Base-by-base conservation (phyloP, 139 green algal genomes). In the Picochlorum sp. region DNA sequence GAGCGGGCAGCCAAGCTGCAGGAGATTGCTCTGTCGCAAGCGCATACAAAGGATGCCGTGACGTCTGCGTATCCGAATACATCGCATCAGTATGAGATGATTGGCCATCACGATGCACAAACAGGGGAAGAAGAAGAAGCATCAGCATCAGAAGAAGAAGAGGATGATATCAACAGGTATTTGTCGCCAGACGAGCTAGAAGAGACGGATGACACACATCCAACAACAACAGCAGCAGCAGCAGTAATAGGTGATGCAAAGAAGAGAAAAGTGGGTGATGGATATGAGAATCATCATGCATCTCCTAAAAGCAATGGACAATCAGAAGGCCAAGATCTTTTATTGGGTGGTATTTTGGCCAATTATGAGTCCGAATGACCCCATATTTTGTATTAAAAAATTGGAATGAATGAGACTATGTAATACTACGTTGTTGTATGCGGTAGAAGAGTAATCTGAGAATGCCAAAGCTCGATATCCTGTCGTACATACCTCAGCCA, bases 51-150 rank as follows among this genome's bases (percentile, higher is more conserved):
- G 4, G 65, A 64, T 24, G 51, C 23, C 0, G 59, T 68, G 16
- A 57, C 71, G 3, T 64, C 71, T 3, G 11, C 49, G 2, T 77
- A 77, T 63, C 71, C 71, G 11, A 50, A 73, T 44, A 77, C 65
- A 1, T 30, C 60, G 11, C 65, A 13, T 15, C 65, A 77, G 44
- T 73, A 20, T 54, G 11, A 24, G 14, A 51, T 51, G 14, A 18
- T 51, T 15, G 16, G 45, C 4, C 14, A 68, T 14, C 31, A n/a
- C 34, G 45, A 58, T 38, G 45, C 11, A 56, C 13, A 3, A 15
- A 55, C n/a, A 26, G n/a, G 10, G 6, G 30, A 57, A 20, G 60
- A 10, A 47, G 26, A 45, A 49, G 26, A 62, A 30, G 56, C 24
- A 59, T 30, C 28, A 30, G 28, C 28, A 30, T 30, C 28, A 30